Evolutionary conservation across 176 grass and related monocot species (phyloP).

Genomic region (Aegilops sharonensis): DNA sequence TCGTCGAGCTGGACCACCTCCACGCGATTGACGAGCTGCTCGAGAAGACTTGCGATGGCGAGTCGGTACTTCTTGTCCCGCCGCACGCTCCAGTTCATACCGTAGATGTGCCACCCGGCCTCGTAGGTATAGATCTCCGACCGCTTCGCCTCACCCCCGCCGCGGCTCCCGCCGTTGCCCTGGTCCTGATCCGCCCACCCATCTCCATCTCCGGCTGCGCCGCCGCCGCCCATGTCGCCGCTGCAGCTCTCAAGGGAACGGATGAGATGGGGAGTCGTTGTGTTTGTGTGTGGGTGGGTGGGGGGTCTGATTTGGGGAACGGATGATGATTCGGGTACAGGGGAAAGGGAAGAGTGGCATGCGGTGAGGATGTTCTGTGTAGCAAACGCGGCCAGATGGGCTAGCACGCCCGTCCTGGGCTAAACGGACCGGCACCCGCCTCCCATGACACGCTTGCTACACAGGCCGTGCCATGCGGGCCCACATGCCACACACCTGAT

Average conservation of each 20-base stretch:
- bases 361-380: background rate
- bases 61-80: slow-evolving; percentile 98
- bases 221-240: slow-evolving; percentile 39
- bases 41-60: slow-evolving; percentile 85
- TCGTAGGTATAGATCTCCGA: slow-evolving; percentile 99
- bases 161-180: slow-evolving; percentile 30
- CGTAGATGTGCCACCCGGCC: slow-evolving; percentile 94
- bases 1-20: slow-evolving; percentile 98
- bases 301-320: slow-evolving; percentile 12
- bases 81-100: slow-evolving; percentile 99
- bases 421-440: no score
- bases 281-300: background rate
- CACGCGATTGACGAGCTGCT: slow-evolving; percentile 72
- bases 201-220: slow-evolving; percentile 36
- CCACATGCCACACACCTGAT: no score
- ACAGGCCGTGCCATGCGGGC: no score
- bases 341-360: background rate
- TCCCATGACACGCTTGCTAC: no score
- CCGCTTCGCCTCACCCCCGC: slow-evolving; percentile 76
- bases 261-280: background rate
- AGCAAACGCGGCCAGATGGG: no score
- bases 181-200: slow-evolving; percentile 50
- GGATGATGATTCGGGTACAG: background rate
- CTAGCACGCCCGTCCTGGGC: no score
- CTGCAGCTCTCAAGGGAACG: slow-evolving; percentile 16